phyloP scores from a whole-genome alignment of 768 basidiomycete genomes.

The Termitomyces sp. region DNA sequence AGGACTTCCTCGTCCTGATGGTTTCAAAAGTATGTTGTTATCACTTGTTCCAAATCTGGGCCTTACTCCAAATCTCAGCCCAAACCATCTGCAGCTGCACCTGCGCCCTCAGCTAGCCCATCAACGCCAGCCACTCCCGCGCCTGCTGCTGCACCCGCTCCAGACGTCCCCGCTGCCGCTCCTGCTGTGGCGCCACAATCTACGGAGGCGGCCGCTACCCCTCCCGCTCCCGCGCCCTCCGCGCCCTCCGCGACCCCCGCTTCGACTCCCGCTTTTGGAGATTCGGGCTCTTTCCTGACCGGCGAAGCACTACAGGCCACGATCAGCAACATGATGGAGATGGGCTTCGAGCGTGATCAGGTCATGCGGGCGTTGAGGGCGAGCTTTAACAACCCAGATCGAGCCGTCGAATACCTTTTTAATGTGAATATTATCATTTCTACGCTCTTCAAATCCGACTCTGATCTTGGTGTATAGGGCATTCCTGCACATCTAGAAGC shows the following conservation, averaged over 20 bases:
- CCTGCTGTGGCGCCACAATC: slow-evolving; percentile 16
- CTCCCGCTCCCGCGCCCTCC: slow-evolving; percentile 16
- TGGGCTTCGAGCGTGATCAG: slow-evolving; percentile 89
- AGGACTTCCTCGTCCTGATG: slow-evolving; percentile 99
- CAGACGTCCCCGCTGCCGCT: slow-evolving; percentile 19
- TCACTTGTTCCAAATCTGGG: slow-evolving; percentile 12
- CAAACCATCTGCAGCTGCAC: slow-evolving; percentile 23
- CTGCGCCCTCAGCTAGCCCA: slow-evolving; percentile 29
- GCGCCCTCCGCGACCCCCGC: slow-evolving; percentile 22
- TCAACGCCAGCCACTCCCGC: slow-evolving; percentile 19
- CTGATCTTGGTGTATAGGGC: slow-evolving; percentile 44
- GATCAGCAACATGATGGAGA: slow-evolving; percentile 81
- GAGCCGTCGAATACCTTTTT: slow-evolving; percentile 98
- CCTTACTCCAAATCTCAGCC: slow-evolving; percentile 17
- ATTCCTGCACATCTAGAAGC: slow-evolving; percentile 68
- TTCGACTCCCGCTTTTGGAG: slow-evolving; percentile 34
- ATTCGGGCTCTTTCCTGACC: slow-evolving; percentile 60
- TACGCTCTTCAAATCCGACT: neutral
- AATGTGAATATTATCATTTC: slow-evolving; percentile 49
- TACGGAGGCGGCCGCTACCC: slow-evolving; percentile 18
- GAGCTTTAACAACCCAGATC: slow-evolving; percentile 95
- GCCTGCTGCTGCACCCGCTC: slow-evolving; percentile 19
- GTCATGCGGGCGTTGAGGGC: slow-evolving; percentile 84
- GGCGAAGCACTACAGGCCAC: slow-evolving; percentile 74
- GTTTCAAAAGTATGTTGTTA: slow-evolving; percentile 76